A percentile compares a stretch with the other conserved stretches of the same genome.
Conservation (phyloP, 768 basidiomycete species). For the Tricholoma hemisulphureum region DNA sequence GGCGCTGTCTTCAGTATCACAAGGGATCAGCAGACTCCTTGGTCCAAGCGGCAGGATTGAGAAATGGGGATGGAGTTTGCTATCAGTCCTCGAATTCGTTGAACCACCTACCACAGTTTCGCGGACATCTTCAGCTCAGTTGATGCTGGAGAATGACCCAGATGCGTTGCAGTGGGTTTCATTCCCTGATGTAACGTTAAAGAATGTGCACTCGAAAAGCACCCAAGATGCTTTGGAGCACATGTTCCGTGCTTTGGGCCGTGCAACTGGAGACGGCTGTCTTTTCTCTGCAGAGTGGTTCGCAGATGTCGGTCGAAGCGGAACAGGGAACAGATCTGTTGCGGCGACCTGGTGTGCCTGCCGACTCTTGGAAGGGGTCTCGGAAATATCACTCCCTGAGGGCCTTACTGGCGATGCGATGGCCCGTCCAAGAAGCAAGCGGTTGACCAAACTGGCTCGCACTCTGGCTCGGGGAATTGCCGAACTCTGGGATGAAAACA, state of each 20-base stretch:
- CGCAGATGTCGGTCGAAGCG: conserved; percentile 47
- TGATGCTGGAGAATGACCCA: conserved; percentile 55
- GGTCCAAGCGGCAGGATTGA: conserved; percentile 85
- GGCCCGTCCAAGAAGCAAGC: conserved; percentile 39
- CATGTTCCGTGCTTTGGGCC: conserved; percentile 76
- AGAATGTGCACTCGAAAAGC: conserved; percentile 49
- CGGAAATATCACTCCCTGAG: conserved; percentile 43
- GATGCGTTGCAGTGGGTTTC: conserved; percentile 31
- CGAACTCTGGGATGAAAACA: conserved; percentile 63
- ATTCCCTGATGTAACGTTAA: conserved; percentile 64
- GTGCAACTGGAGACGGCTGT: conserved; percentile 63
- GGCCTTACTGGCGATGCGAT: conserved; percentile 25
- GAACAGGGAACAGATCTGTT: conserved; percentile 46
- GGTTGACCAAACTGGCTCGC: conserved; percentile 63
- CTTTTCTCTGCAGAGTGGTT: conserved; percentile 87
- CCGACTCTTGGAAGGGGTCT: conserved; percentile 71
- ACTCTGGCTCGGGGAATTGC: conserved; percentile 61
- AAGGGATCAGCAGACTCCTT: conserved; percentile 59
- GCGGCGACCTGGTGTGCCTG: conserved; percentile 85
- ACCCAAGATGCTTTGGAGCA: conserved; percentile 55
- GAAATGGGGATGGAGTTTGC: conserved; percentile 87
- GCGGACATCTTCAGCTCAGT: conserved; percentile 47
- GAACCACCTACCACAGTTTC: conserved; percentile 51
- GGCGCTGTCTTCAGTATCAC: conserved; percentile 44
- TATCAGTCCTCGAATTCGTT: conserved; percentile 76